phyloP scores from a whole-genome alignment of 352 stramenopile genomes.

The Peronospora destructor region DNA sequence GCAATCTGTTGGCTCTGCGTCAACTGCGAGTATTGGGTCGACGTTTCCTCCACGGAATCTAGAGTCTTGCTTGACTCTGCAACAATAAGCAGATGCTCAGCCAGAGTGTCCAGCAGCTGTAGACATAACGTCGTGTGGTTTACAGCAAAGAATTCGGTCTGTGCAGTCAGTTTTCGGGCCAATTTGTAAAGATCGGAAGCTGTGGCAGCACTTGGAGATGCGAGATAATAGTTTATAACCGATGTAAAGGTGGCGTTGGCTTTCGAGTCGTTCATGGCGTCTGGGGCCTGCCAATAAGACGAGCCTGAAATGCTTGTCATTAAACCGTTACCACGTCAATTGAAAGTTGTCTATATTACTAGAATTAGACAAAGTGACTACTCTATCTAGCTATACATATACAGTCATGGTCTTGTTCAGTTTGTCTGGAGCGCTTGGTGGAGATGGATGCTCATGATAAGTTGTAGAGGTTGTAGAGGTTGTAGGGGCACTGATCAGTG shows the following conservation, averaged over 20 bases:
- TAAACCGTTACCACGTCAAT: too few relatives aligned
- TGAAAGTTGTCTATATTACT: too few relatives aligned
- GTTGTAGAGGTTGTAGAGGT: too few relatives aligned
- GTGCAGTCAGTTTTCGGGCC: slow-evolving; percentile 33
- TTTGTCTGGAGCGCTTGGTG: too few relatives aligned
- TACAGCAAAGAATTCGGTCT: slow-evolving; percentile 38
- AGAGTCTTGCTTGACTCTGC: slow-evolving; percentile 4
- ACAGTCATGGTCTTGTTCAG: too few relatives aligned
- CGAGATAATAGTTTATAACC: slow-evolving; percentile 33
- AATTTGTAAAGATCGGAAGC: slow-evolving; percentile 38
- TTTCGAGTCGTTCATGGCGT: background rate
- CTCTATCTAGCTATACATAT: too few relatives aligned
- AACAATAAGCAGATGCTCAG: slow-evolving; percentile 40
- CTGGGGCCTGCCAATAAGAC: too few relatives aligned
- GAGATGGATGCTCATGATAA: too few relatives aligned
- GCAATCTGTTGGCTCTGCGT: slow-evolving; percentile 25
- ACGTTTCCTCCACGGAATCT: slow-evolving; percentile 6
- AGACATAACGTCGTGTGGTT: slow-evolving; percentile 41
- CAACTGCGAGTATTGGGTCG: slow-evolving; percentile 27
- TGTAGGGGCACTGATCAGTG: too few relatives aligned
- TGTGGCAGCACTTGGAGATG: slow-evolving; percentile 23
- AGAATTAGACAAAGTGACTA: too few relatives aligned
- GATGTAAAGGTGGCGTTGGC: background rate
- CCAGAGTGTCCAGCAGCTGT: slow-evolving; percentile 52
- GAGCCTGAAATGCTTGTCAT: too few relatives aligned